phyloP scores from a whole-genome alignment of 768 basidiomycete genomes.

The Podaxis carcinomalis region DNA sequence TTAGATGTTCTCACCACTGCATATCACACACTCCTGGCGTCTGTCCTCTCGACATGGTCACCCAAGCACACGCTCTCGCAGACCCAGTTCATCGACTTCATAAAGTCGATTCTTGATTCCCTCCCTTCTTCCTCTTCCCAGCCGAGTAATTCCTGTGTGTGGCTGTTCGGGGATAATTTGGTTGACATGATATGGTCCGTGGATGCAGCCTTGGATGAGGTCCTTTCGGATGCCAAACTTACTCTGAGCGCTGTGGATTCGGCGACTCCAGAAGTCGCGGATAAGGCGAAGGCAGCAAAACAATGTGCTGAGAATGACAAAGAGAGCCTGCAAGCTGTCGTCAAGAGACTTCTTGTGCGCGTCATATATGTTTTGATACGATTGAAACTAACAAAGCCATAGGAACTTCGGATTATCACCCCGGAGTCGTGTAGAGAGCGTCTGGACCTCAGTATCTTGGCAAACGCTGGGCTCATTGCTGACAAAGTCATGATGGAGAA shows the following conservation, averaged over 20 bases:
- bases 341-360: slow-evolving; percentile 61
- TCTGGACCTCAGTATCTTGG: slow-evolving; percentile 62
- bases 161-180: slow-evolving; percentile 62
- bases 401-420: slow-evolving; percentile 59
- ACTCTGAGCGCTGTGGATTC: slow-evolving; percentile 33
- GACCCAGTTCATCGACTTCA: slow-evolving; percentile 54
- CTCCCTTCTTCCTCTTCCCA: slow-evolving; percentile 69
- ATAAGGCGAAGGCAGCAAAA: slow-evolving; percentile 44
- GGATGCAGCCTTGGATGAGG: slow-evolving; percentile 74
- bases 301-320: slow-evolving; percentile 61
- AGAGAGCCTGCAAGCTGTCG: slow-evolving; percentile 49
- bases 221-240: slow-evolving; percentile 50
- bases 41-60: slow-evolving; percentile 55
- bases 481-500: slow-evolving; percentile 66
- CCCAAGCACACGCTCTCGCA: slow-evolving; percentile 42
- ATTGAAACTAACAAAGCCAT: slow-evolving; percentile 7
- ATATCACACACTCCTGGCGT: slow-evolving; percentile 65
- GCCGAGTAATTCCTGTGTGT: slow-evolving; percentile 27
- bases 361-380: not conserved
- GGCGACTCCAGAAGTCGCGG: slow-evolving; percentile 16
- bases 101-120: slow-evolving; percentile 53
- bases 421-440: slow-evolving; percentile 67
- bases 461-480: slow-evolving; percentile 61
- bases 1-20: slow-evolving; percentile 57
- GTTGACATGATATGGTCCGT: slow-evolving; percentile 82